Percentiles rank a stretch among this genome's conserved stretches.
Conservation (phyloP, 192 early-diverging fungal species). For the Podila horticola region DNA sequence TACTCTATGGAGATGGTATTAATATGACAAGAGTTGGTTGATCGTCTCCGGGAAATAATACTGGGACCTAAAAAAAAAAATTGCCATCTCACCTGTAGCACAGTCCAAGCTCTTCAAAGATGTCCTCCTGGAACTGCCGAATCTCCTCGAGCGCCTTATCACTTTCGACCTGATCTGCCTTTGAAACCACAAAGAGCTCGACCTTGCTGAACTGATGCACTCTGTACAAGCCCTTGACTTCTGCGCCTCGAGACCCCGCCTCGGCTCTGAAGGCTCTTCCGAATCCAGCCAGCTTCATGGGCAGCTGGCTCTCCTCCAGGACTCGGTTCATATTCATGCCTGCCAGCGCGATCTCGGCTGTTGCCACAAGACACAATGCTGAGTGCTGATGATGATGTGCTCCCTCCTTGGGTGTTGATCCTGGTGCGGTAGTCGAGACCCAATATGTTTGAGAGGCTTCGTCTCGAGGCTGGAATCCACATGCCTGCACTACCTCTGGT, state of each 20-base stretch:
- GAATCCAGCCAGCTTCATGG: slow-evolving; percentile 80
- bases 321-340: slow-evolving; percentile 82
- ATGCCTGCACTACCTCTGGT: slow-evolving; percentile 81
- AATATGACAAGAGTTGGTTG: not conserved
- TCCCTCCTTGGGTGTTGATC: slow-evolving; percentile 25
- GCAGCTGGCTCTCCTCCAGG: slow-evolving; percentile 67
- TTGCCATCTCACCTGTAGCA: slow-evolving; percentile 66
- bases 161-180: slow-evolving; percentile 63
- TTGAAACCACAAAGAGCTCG: slow-evolving; percentile 84
- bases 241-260: slow-evolving; percentile 84
- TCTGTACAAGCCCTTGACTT: slow-evolving; percentile 89
- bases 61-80: no score
- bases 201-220: slow-evolving; percentile 97
- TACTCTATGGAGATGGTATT: slow-evolving; percentile 56
- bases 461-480: slow-evolving; percentile 88
- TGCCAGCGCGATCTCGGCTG: slow-evolving; percentile 92
- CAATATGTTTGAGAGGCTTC: slow-evolving; percentile 90
- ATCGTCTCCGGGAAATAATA: not conserved
- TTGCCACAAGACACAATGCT: slow-evolving; percentile 81
- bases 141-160: slow-evolving; percentile 78
- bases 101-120: slow-evolving; percentile 84
- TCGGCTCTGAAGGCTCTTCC: slow-evolving; percentile 93
- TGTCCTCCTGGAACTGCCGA: slow-evolving; percentile 72
- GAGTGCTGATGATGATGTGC: slow-evolving; percentile 50
- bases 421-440: slow-evolving; percentile 54